Conservation (phyloP, 1,139 yeast species). For the Blastobotrys elegans region DNA sequence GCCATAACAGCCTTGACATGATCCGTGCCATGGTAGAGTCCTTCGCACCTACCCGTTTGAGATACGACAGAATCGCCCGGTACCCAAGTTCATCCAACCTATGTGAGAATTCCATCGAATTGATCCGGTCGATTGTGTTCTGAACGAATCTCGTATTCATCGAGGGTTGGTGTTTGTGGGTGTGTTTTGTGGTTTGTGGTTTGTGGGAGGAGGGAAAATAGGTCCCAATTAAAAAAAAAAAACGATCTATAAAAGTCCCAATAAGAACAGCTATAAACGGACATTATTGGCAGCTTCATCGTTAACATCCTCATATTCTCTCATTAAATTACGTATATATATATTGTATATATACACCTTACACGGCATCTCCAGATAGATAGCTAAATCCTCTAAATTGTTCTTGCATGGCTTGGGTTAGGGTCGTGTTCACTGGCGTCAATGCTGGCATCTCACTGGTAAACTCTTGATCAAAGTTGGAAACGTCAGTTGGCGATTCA, state of each 20-base stretch:
- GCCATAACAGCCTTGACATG: background rate
- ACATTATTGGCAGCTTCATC: background rate
- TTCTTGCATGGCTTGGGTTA: conserved; percentile 87
- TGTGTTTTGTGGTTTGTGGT: too few species aligned
- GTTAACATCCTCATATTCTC: background rate
- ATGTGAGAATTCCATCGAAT: background rate
- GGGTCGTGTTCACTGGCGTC: conserved; percentile 87
- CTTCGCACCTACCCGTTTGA: background rate
- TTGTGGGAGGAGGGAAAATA: background rate
- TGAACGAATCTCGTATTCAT: background rate
- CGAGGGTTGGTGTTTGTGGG: too few species aligned
- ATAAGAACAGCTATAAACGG: background rate
- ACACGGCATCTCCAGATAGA: conserved; percentile 56
- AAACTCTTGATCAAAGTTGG: conserved; percentile 91
- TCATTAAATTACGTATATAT: conserved; percentile 16
- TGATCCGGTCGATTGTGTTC: background rate
- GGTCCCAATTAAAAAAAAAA: too few species aligned
- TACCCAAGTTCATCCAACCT: background rate
- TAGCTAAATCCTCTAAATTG: conserved; percentile 96
- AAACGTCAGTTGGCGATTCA: conserved; percentile 81
- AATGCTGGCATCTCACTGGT: conserved; percentile 92
- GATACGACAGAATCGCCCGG: background rate
- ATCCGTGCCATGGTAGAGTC: background rate
- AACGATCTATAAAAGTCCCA: too few species aligned
- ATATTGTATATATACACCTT: background rate